phyloP scores from a whole-genome alignment of 1,284 basidiomycete genomes.

The Lignosus rhinocerotis region DNA sequence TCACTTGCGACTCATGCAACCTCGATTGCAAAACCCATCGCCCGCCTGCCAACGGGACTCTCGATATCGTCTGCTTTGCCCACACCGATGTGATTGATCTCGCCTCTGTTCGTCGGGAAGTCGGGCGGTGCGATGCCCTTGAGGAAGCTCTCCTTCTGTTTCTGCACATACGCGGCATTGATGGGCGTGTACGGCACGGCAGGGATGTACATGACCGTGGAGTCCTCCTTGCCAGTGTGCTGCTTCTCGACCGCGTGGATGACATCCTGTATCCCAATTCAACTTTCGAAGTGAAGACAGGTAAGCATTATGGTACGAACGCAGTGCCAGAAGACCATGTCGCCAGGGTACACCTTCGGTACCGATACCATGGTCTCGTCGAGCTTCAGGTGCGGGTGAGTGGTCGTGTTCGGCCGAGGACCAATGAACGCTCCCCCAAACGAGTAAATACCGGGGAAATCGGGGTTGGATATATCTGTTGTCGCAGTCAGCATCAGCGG shows the following conservation, averaged over 20 bases:
- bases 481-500: background rate
- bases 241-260: constrained; percentile 79
- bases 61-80: constrained; percentile 51
- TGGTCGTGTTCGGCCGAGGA: constrained; percentile 49
- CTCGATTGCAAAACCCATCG: constrained; percentile 50
- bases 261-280: constrained; percentile 47
- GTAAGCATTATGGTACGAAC: constrained; percentile 30
- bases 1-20: constrained; percentile 20
- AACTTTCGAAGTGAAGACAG: background rate
- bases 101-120: constrained; percentile 65
- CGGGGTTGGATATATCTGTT: constrained; percentile 52
- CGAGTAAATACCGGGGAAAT: constrained; percentile 60
- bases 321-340: constrained; percentile 88
- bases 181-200: constrained; percentile 72
- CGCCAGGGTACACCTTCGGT: constrained; percentile 75
- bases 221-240: constrained; percentile 70
- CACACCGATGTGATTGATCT: constrained; percentile 53
- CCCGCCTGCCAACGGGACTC: constrained; percentile 46
- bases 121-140: constrained; percentile 69
- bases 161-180: constrained; percentile 61
- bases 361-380: constrained; percentile 74
- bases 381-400: constrained; percentile 71
- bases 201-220: constrained; percentile 83
- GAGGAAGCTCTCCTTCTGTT: constrained; percentile 64
- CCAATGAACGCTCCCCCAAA: constrained; percentile 47